Evolutionary conservation across 805 yeast genomes (phyloP).

Genomic region (Clavispora phyllophila): DNA sequence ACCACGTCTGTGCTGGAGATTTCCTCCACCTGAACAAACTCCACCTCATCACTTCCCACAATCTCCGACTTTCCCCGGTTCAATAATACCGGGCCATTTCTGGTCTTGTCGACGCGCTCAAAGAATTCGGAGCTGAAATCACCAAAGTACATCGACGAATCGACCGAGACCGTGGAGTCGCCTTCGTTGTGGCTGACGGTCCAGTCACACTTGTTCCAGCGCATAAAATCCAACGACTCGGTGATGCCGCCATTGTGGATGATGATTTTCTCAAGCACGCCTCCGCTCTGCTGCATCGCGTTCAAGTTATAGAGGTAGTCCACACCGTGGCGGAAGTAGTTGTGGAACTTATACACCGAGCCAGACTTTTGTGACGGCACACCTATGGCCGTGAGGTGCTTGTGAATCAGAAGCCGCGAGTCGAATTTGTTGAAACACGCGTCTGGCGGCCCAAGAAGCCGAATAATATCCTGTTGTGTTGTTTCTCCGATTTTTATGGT

Average conservation of each 20-base stretch:
- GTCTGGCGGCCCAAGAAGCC: conserved; percentile 52
- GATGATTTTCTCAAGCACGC: conserved; percentile 41
- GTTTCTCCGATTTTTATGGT: conserved; percentile 34
- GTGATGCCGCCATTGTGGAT: conserved; percentile 48
- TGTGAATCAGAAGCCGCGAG: conserved; percentile 38
- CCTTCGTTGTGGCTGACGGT: conserved; percentile 16
- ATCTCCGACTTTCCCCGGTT: conserved; percentile 38
- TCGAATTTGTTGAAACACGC: conserved; percentile 45
- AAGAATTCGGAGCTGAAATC: conserved; percentile 25
- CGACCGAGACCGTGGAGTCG: conserved; percentile 7
- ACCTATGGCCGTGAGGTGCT: conserved; percentile 18
- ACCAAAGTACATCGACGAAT: conserved; percentile 27
- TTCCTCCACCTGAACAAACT: conserved; percentile 23
- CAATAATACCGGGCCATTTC: conserved; percentile 27
- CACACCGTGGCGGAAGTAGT: conserved; percentile 50
- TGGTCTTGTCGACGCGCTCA: conserved; percentile 7
- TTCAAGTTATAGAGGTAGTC: conserved; percentile 48
- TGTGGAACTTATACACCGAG: conserved; percentile 41
- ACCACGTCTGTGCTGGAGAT: conserved; percentile 7
- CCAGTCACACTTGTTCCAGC: conserved; percentile 50
- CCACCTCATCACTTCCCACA: conserved; percentile 30
- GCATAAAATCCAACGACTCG: conserved; percentile 49
- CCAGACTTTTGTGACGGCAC: conserved; percentile 5
- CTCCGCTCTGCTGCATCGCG: conserved; percentile 17
- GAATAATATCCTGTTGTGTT: conserved; percentile 45